These are phyloP conservation scores for Fusarium sp. DNA, from an alignment of 2,329 filamentous ascomycete species.

Conservation along the genomic window DNA sequence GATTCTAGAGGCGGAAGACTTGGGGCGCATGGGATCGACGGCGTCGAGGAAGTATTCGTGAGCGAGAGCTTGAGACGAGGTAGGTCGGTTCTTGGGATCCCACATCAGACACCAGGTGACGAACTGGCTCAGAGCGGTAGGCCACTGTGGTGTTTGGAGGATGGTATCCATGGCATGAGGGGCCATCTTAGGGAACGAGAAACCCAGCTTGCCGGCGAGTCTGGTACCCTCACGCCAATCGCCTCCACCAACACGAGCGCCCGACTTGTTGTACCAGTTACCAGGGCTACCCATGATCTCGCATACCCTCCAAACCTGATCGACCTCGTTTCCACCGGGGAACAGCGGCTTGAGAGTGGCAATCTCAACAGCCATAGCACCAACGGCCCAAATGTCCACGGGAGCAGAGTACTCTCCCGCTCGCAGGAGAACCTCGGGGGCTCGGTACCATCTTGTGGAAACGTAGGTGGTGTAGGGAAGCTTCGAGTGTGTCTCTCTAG, in stretches of 20 bases:
- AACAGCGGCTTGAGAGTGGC: slow-evolving; percentile 97
- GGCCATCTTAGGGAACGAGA: slow-evolving; percentile 99
- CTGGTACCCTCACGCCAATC: slow-evolving; percentile 97
- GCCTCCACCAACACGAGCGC: slow-evolving; percentile 87
- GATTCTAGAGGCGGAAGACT: slow-evolving; percentile 84
- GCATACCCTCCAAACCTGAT: slow-evolving; percentile 98
- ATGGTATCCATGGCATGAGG: slow-evolving; percentile 97
- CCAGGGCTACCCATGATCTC: slow-evolving; percentile 99
- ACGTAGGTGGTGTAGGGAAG: slow-evolving; percentile 98
- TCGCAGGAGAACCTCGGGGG: slow-evolving; percentile 91
- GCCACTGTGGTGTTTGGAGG: slow-evolving; percentile 91
- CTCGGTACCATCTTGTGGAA: slow-evolving; percentile 97
- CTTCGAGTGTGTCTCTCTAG: slow-evolving; percentile 97
- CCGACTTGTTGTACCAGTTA: slow-evolving; percentile 96
- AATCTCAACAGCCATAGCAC: slow-evolving; percentile 98
- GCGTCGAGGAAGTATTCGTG: slow-evolving; percentile 97
- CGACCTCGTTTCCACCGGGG: slow-evolving; percentile 97
- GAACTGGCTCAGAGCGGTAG: slow-evolving; percentile 86
- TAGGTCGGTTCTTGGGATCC: slow-evolving; percentile 93
- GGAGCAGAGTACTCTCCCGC: slow-evolving; percentile 97
- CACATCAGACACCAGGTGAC: slow-evolving; percentile 99
- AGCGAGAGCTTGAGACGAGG: slow-evolving; percentile 90
- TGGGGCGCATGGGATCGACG: slow-evolving; percentile 90
- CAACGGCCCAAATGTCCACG: slow-evolving; percentile 98
- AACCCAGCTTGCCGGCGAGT: slow-evolving; percentile 94